Base-by-base conservation (phyloP, 2,329 filamentous ascomycete genomes). In the Exophiala sideris region DNA sequence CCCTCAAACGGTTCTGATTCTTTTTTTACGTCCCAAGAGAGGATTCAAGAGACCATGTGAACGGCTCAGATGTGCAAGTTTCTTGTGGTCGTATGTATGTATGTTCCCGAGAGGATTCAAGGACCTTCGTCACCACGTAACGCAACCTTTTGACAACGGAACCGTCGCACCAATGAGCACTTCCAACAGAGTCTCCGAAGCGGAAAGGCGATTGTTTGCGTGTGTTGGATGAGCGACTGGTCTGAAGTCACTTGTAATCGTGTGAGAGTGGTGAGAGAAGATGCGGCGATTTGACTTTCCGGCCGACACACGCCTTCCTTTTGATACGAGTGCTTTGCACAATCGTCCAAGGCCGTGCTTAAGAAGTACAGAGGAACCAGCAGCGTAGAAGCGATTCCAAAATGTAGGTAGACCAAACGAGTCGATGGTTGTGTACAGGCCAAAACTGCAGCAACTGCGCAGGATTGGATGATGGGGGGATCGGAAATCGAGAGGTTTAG, bases 21-120 rank as follows among this genome's bases (percentile, higher is more conserved):
- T 5, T 38, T 46, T 5, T 29, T 33, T 49, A 55, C 42, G 38
- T 33, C 35, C n/a, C 36, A 40, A 50, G 16, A 36, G 48, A 14
- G 41, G 16, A 38, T 38, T 36, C 35, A 48, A 45, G 50, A 46
- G 44, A 62, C 57, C 61, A 62, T 61, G 56, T 58, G 60, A 58
- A 45, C 52, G 41, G 48, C 50, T 50, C 36, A 48, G 21, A 24
- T 54, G 50, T 33, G 34, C 11, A 32, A 21, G 21, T 29, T 24
- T 47, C 48, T 48, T 57, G 24, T 29, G 24, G 24, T 35, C 36
- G 52, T 36, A 38, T 48, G 38, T 41, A 56, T 58, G 56, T 58
- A 58, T 18, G 56, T 52, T 57, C 29, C 53, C 55, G 52, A 24
- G 29, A 34, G 34, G 42, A 50, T 56, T 52, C 56, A 48, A 55